A percentile compares a stretch with the other conserved stretches of the same genome.
These are phyloP conservation scores for Aegilops longissima DNA, from an alignment of 176 grass and related monocot species.

Conservation along the genomic window DNA sequence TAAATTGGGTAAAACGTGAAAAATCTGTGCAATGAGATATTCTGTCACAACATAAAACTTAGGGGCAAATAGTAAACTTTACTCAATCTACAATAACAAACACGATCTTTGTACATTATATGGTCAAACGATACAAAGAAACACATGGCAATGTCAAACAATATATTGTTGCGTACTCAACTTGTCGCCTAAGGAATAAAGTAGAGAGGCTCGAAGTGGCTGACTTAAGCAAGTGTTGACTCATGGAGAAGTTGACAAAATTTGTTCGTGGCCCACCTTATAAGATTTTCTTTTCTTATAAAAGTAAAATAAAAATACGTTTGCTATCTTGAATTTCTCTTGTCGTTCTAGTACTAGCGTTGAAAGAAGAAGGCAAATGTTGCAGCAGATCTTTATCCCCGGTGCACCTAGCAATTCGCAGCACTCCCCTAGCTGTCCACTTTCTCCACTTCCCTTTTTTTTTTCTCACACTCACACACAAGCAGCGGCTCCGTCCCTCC, in stretches of 20 bases:
- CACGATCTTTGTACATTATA: no score
- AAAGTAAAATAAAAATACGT: no score
- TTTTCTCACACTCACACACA: no score
- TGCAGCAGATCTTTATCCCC: not conserved
- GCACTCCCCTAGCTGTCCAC: not conserved
- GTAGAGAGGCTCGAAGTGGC: not conserved
- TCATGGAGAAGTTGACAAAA: not conserved
- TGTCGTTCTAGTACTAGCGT: not conserved
- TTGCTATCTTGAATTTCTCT: not conserved
- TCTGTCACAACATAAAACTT: no score
- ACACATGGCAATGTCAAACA: not conserved
- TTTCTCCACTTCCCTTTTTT: slow-evolving; percentile 10
- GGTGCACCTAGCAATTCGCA: not conserved
- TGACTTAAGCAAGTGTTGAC: slow-evolving; percentile 1
- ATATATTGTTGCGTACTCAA: not conserved
- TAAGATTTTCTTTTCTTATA: no score
- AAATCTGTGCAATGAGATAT: no score
- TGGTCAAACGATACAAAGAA: not conserved
- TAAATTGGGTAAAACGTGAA: no score
- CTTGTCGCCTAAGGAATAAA: not conserved
- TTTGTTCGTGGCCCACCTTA: not conserved
- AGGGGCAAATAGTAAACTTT: no score
- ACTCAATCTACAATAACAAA: no score
- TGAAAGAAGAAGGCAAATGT: not conserved
- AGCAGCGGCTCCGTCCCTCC: not conserved